Conservation (phyloP, 129 eudicot genomes). For the Lonicera japonica region DNA sequence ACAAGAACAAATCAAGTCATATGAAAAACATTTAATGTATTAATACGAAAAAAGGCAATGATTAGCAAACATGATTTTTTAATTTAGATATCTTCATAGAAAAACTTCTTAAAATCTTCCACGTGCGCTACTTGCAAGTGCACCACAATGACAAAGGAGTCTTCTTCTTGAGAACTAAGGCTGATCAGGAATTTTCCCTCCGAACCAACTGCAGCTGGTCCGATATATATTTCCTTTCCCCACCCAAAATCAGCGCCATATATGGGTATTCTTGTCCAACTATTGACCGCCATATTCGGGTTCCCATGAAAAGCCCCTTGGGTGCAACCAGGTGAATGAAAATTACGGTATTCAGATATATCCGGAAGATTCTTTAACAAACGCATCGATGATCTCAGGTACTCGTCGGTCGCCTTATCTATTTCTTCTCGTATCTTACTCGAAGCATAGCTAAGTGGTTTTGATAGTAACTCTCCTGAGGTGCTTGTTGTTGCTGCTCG, state of each 20-base stretch:
- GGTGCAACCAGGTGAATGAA: neutral
- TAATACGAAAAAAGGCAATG: too few relatives aligned
- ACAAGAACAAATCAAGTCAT: too few relatives aligned
- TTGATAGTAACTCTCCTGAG: slow-evolving; percentile 10
- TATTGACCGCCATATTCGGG: neutral
- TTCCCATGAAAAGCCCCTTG: neutral
- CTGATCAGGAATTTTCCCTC: slow-evolving; percentile 3
- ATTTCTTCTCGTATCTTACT: slow-evolving; percentile 15
- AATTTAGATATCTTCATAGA: neutral
- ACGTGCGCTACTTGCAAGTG: slow-evolving; percentile 12
- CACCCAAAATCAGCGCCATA: slow-evolving; percentile 20
- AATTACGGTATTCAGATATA: neutral
- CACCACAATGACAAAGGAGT: neutral
- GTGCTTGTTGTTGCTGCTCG: neutral
- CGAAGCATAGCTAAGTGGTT: slow-evolving; percentile 19
- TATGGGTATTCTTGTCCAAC: neutral
- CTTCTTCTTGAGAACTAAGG: neutral
- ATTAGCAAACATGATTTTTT: too few relatives aligned
- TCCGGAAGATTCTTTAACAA: neutral
- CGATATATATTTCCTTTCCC: slow-evolving; percentile 14
- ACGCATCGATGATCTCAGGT: slow-evolving; percentile 1
- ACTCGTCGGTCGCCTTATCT: slow-evolving; percentile 16
- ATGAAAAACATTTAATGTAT: too few relatives aligned
- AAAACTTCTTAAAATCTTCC: slow-evolving; percentile 6
- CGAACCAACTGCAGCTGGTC: neutral